These are phyloP conservation scores for Claviceps citrina DNA, from an alignment of 2,329 filamentous ascomycete species.

Conservation along the genomic window DNA sequence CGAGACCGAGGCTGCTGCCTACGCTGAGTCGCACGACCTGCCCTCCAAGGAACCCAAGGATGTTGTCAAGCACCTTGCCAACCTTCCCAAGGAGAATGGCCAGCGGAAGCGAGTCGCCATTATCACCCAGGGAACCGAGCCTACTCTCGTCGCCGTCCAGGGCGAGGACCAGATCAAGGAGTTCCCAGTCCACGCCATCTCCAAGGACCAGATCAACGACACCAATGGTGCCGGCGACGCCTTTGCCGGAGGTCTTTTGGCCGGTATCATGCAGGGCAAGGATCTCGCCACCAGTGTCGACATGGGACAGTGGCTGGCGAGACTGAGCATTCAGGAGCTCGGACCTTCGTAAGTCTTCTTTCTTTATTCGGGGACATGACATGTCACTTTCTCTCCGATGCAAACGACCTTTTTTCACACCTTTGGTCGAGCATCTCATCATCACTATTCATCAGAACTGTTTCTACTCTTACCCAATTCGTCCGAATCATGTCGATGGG, in stretches of 20 bases:
- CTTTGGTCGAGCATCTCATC: neutral
- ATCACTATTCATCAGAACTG: neutral
- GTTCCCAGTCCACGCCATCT: slow-evolving; percentile 69
- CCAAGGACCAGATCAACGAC: slow-evolving; percentile 69
- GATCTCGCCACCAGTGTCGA: slow-evolving; percentile 63
- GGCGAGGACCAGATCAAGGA: slow-evolving; percentile 55
- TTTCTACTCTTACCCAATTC: neutral
- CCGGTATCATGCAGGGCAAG: slow-evolving; percentile 77
- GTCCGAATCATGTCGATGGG: neutral
- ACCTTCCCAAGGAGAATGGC: slow-evolving; percentile 81
- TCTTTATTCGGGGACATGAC: neutral
- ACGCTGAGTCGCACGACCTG: slow-evolving; percentile 67
- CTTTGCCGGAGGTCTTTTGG: slow-evolving; percentile 86
- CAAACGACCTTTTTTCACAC: slow-evolving; percentile 1
- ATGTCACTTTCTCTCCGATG: slow-evolving; percentile 1
- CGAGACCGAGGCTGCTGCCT: slow-evolving; percentile 83
- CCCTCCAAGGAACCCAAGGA: slow-evolving; percentile 62
- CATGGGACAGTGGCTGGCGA: slow-evolving; percentile 92
- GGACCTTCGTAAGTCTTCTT: slow-evolving; percentile 73
- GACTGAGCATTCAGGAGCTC: slow-evolving; percentile 84
- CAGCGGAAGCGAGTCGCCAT: slow-evolving; percentile 74
- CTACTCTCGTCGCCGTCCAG: slow-evolving; percentile 71
- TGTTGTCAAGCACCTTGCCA: slow-evolving; percentile 73
- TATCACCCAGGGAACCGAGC: slow-evolving; percentile 86
- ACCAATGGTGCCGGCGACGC: slow-evolving; percentile 95